phyloP scores from a whole-genome alignment of 306 rosid species.

The Carpinus fangiana region DNA sequence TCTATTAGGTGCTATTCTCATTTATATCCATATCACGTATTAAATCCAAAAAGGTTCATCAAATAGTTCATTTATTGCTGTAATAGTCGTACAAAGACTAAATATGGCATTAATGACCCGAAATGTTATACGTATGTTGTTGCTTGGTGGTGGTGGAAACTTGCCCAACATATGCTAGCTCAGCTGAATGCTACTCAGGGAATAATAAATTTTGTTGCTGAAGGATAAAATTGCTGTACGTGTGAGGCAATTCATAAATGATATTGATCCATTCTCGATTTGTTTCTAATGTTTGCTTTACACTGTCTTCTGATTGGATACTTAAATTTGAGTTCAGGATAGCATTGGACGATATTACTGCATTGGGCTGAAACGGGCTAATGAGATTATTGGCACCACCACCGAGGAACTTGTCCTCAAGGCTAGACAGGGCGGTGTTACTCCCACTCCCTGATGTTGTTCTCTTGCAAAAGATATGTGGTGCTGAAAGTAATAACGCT shows the following conservation, averaged over 20 bases:
- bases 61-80: background rate
- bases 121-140: too few relatives aligned
- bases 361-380: slow-evolving; percentile 84
- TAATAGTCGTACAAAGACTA: background rate
- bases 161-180: background rate
- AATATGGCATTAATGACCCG: too few relatives aligned
- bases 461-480: slow-evolving; percentile 12
- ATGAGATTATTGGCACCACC: slow-evolving; percentile 88
- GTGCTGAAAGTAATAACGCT: slow-evolving; percentile 16
- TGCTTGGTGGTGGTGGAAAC: background rate
- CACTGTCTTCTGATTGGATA: slow-evolving; percentile 15
- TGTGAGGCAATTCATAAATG: background rate
- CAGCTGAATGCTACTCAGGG: background rate
- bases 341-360: slow-evolving; percentile 72
- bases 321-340: slow-evolving; percentile 57
- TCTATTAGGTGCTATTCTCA: too few relatives aligned
- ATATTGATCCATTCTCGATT: background rate
- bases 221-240: background rate
- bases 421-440: slow-evolving; percentile 49
- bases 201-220: background rate
- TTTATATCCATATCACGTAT: background rate
- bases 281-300: background rate
- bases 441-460: slow-evolving; percentile 33
- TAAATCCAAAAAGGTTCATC: background rate
- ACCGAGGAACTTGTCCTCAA: slow-evolving; percentile 88